These are phyloP conservation scores for Lepidium sativum DNA, from an alignment of 345 rosid species.

Conservation along the genomic window DNA sequence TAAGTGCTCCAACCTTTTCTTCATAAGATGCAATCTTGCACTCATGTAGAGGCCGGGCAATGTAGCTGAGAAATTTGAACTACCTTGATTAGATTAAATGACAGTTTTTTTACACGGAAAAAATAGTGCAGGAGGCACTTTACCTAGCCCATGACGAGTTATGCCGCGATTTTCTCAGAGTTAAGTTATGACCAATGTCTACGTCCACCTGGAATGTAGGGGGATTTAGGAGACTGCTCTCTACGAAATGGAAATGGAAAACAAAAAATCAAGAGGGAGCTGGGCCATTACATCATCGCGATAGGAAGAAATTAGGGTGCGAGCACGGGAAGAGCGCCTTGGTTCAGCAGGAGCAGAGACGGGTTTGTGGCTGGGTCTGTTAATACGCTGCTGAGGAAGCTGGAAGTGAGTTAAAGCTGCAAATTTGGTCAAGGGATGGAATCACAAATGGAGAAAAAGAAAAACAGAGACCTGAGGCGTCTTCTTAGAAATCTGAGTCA, in stretches of 20 bases:
- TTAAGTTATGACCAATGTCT: not conserved
- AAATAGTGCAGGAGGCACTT: not conserved
- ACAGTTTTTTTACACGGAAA: not conserved
- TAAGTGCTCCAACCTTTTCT: constrained; percentile 30
- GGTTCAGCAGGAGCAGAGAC: constrained; percentile 20
- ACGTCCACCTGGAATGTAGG: constrained; percentile 18
- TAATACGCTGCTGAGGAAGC: constrained; percentile 17
- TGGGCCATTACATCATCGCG: constrained; percentile 31
- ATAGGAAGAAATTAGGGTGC: constrained; percentile 33
- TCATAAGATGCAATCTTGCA: constrained; percentile 37
- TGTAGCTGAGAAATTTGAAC: constrained; percentile 27
- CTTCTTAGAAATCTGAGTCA: constrained; percentile 16
- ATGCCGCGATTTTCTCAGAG: not conserved
- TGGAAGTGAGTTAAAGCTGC: not conserved
- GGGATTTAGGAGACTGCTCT: not conserved
- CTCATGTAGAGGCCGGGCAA: constrained; percentile 44
- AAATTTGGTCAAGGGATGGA: not conserved
- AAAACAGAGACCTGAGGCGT: constrained; percentile 12
- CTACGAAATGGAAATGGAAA: not conserved
- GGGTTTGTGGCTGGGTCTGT: constrained; percentile 15
- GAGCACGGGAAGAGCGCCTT: constrained; percentile 49
- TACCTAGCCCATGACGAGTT: constrained; percentile 36
- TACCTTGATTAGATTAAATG: not conserved
- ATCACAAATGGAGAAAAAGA: not conserved
- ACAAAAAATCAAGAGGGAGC: not conserved